Percentiles rank a stretch among this genome's conserved stretches.
Evolutionary conservation across 2,329 filamentous ascomycete species (phyloP).

Genomic region (Drechslerella dactyloides): DNA sequence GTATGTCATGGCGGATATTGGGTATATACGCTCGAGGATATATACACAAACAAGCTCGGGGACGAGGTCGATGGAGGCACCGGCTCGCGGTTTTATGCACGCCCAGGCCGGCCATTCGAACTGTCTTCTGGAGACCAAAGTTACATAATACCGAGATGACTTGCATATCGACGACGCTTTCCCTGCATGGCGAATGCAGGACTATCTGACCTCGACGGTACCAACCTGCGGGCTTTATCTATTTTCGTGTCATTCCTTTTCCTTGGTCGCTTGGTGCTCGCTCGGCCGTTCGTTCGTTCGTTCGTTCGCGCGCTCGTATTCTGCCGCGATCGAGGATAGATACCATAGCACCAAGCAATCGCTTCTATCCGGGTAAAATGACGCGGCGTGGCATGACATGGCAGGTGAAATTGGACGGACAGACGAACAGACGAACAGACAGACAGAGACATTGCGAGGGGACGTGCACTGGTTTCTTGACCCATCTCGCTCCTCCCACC

Average conservation of each 20-base stretch:
- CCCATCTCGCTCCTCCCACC: slow-evolving; percentile 22
- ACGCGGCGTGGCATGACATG: slow-evolving; percentile 32
- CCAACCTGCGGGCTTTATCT: too few relatives aligned
- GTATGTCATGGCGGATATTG: too few relatives aligned
- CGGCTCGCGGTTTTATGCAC: slow-evolving; percentile 1
- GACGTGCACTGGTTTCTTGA: slow-evolving; percentile 16
- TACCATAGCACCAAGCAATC: slow-evolving; percentile 9
- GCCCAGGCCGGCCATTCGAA: not conserved
- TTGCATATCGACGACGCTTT: not conserved
- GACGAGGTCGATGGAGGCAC: too few relatives aligned
- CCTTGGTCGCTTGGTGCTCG: not conserved
- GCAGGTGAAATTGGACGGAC: slow-evolving; percentile 14
- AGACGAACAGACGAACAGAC: too few relatives aligned
- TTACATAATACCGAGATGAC: slow-evolving; percentile 1
- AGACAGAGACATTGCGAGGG: too few relatives aligned
- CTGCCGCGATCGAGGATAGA: slow-evolving; percentile 19
- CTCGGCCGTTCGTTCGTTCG: slow-evolving; percentile 6
- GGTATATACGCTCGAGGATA: too few relatives aligned
- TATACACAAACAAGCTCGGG: too few relatives aligned
- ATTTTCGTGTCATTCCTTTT: not conserved
- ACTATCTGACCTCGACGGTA: not conserved
- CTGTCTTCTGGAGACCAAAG: not conserved
- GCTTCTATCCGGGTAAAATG: slow-evolving; percentile 28
- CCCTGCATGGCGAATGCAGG: not conserved
- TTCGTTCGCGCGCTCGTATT: slow-evolving; percentile 13